A percentile compares a stretch with the other conserved stretches of the same genome.
Evolutionary conservation across 306 rosid species (phyloP).

Genomic region (Vicia faba): DNA sequence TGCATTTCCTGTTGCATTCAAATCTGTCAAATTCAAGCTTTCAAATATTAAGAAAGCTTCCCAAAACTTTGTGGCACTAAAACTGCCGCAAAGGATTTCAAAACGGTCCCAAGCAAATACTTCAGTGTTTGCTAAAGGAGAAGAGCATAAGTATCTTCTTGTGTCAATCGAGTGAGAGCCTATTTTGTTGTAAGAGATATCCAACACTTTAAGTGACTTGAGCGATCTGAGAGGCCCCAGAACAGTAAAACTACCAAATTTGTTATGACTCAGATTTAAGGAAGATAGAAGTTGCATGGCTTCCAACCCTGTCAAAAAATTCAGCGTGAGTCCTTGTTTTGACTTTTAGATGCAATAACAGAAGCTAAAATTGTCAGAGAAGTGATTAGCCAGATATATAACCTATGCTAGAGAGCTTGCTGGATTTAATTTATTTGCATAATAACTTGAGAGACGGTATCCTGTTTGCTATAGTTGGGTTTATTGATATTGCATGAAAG

Average conservation of each 20-base stretch:
- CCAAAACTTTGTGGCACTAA: conserved; percentile 52
- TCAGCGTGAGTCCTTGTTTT: conserved; percentile 30
- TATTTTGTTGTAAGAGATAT: conserved; percentile 72
- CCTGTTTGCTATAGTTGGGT: conserved; percentile 11
- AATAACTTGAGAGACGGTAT: not conserved
- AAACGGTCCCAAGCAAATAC: conserved; percentile 54
- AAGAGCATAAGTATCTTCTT: conserved; percentile 62
- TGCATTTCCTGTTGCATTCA: conserved; percentile 61
- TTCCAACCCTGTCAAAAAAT: conserved; percentile 74
- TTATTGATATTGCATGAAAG: conserved; percentile 3
- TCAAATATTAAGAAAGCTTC: conserved; percentile 70
- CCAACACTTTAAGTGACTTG: conserved; percentile 64
- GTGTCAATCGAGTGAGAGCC: conserved; percentile 74
- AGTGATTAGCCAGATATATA: conserved; percentile 12
- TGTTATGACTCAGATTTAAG: conserved; percentile 80
- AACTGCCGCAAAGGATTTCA: conserved; percentile 38
- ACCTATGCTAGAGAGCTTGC: conserved; percentile 14
- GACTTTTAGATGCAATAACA: conserved; percentile 17
- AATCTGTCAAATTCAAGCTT: conserved; percentile 61
- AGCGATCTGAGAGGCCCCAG: conserved; percentile 67
- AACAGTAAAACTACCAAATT: conserved; percentile 66
- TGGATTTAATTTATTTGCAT: not conserved
- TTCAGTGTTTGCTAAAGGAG: conserved; percentile 74
- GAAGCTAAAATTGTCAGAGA: conserved; percentile 6
- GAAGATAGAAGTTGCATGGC: conserved; percentile 82